Conservation (phyloP, 2,329 filamentous ascomycete species). For the Alternaria solani region DNA sequence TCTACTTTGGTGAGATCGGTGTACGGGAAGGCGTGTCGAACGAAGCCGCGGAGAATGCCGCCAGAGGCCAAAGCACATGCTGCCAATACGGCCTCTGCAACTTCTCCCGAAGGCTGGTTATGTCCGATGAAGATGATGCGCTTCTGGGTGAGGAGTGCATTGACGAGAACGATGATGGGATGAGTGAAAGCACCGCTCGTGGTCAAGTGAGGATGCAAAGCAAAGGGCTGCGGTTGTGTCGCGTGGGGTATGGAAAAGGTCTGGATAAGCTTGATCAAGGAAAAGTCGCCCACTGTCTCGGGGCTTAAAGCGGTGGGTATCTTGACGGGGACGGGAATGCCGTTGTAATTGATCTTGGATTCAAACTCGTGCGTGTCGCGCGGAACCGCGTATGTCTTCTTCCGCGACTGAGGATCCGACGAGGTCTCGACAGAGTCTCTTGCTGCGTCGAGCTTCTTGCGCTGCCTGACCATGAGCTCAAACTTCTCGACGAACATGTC, state of each 20-base stretch:
- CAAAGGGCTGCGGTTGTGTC: slow-evolving; percentile 84
- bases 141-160: slow-evolving; percentile 95
- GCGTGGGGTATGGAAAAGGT: slow-evolving; percentile 86
- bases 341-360: slow-evolving; percentile 93
- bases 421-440: slow-evolving; percentile 44
- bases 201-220: slow-evolving; percentile 88
- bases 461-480: slow-evolving; percentile 88
- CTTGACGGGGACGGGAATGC: slow-evolving; percentile 95
- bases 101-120: slow-evolving; percentile 92
- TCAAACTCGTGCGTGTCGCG: slow-evolving; percentile 98
- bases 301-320: slow-evolving; percentile 92
- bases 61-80: slow-evolving; percentile 93
- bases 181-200: slow-evolving; percentile 90
- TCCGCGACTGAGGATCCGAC: slow-evolving; percentile 52
- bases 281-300: slow-evolving; percentile 97
- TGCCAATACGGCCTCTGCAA: slow-evolving; percentile 97
- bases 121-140: slow-evolving; percentile 95
- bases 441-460: slow-evolving; percentile 70
- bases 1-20: slow-evolving; percentile 98
- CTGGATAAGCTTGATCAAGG: slow-evolving; percentile 94
- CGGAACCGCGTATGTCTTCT: slow-evolving; percentile 76
- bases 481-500: slow-evolving; percentile 99
- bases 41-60: slow-evolving; percentile 91
- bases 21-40: slow-evolving; percentile 95
- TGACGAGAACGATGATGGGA: slow-evolving; percentile 92